phyloP scores from a whole-genome alignment of 2,329 filamentous ascomycete species.

The Zymoseptoria ardabiliae region DNA sequence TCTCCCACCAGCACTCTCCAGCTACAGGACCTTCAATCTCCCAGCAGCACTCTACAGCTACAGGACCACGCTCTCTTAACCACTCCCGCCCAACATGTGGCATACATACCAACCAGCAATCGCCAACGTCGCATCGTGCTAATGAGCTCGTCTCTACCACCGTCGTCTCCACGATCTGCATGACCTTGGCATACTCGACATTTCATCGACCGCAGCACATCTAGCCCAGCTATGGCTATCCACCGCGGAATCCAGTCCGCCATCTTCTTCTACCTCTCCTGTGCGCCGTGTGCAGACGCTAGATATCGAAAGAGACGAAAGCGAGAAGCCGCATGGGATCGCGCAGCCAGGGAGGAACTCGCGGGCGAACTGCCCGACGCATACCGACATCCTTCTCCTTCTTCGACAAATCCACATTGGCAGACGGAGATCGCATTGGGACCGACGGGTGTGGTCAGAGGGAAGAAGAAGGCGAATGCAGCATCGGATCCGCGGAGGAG shows the following conservation, averaged over 20 bases:
- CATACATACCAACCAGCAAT: neutral
- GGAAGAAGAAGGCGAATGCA: constrained; percentile 35
- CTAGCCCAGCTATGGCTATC: constrained; percentile 24
- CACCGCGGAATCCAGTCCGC: constrained; percentile 59
- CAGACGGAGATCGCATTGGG: constrained; percentile 77
- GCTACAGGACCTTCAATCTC: no score
- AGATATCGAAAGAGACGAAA: constrained; percentile 62
- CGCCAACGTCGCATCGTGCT: neutral
- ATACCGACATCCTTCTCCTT: constrained; percentile 75
- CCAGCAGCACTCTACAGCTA: neutral
- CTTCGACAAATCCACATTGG: constrained; percentile 85
- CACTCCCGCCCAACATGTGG: neutral
- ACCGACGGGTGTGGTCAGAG: constrained; percentile 48
- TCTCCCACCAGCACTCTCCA: no score
- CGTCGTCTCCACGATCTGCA: neutral
- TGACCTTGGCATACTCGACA: neutral
- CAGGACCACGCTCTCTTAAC: neutral
- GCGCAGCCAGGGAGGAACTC: constrained; percentile 56
- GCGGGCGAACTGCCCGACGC: constrained; percentile 60
- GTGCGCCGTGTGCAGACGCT: constrained; percentile 68
- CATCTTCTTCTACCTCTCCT: constrained; percentile 70
- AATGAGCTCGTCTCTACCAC: neutral
- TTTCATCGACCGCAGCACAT: neutral
- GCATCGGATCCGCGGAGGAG: constrained; percentile 7
- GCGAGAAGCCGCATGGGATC: constrained; percentile 61